Conservation (phyloP, 495 filamentous ascomycete species). For the Lindgomyces ingoldianus region DNA sequence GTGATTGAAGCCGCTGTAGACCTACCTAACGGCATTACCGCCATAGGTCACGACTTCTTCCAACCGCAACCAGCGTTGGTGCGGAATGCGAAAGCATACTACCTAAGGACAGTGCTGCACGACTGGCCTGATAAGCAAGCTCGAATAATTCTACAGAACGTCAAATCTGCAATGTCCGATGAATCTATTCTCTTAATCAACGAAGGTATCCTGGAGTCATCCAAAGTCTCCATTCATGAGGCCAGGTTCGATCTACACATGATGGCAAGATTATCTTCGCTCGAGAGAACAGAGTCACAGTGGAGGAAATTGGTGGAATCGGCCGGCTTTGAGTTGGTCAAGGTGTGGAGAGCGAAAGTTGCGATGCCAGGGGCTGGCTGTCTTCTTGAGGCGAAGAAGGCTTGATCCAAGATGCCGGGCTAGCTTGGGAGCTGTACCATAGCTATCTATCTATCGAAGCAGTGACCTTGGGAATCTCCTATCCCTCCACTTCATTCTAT, state of each 20-base stretch:
- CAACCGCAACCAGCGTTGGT: constrained; percentile 15
- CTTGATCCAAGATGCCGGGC: no score
- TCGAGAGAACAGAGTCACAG: constrained; percentile 14
- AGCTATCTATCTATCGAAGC: no score
- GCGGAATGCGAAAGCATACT: constrained; percentile 49
- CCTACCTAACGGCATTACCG: constrained; percentile 1
- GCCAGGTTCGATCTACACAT: constrained; percentile 1
- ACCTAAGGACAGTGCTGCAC: constrained; percentile 49
- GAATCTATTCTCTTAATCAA: constrained; percentile 50
- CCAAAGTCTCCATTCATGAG: not conserved
- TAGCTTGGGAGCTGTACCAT: no score
- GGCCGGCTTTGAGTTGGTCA: not conserved
- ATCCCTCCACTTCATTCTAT: no score
- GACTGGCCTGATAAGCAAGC: constrained; percentile 45
- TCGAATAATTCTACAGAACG: constrained; percentile 43
- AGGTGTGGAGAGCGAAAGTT: not conserved
- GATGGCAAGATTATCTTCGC: constrained; percentile 1
- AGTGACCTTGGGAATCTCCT: no score
- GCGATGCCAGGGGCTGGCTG: not conserved
- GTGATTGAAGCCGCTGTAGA: not conserved
- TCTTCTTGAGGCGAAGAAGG: no score
- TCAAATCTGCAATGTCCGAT: constrained; percentile 41
- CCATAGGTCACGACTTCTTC: constrained; percentile 17
- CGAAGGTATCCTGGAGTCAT: constrained; percentile 45
- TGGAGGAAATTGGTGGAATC: not conserved